These are phyloP conservation scores for Dalbergia oliveri DNA, from an alignment of 306 rosid species.

Conservation along the genomic window DNA sequence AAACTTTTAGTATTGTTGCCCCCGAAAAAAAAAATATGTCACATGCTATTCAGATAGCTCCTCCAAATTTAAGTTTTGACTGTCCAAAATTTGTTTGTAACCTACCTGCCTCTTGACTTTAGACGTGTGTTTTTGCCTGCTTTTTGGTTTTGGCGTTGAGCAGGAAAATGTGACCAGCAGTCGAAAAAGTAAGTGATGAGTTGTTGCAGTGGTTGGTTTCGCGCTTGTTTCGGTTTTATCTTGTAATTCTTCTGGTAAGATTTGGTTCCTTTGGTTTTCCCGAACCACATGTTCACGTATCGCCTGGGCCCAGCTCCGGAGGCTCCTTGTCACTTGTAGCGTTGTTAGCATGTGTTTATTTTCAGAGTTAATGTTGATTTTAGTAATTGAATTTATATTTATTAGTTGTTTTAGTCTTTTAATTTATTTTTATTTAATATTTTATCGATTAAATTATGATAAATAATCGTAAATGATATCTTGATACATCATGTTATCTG, in stretches of 20 bases:
- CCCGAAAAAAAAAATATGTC: background rate
- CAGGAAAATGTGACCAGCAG: background rate
- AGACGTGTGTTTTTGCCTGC: constrained; percentile 3
- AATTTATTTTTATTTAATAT: too few relatives aligned
- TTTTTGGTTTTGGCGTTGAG: constrained; percentile 14
- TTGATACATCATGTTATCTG: too few relatives aligned
- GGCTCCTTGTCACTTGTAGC: background rate
- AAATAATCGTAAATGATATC: too few relatives aligned
- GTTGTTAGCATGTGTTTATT: background rate
- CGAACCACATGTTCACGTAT: background rate
- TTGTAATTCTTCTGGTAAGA: background rate
- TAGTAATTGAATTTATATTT: too few relatives aligned
- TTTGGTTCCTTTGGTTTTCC: background rate
- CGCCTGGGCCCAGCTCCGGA: background rate
- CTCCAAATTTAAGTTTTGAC: background rate
- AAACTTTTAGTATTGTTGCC: background rate
- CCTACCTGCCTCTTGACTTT: background rate
- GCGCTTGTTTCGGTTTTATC: background rate
- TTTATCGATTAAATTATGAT: too few relatives aligned
- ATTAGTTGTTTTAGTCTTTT: too few relatives aligned
- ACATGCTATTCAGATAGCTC: background rate
- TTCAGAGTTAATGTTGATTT: too few relatives aligned
- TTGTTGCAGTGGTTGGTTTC: constrained; percentile 25
- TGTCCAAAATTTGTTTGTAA: background rate
- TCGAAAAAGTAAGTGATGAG: background rate